These are phyloP conservation scores for Nicotiana sylvestris DNA, from an alignment of 257 asterid species.

Conservation along the genomic window DNA sequence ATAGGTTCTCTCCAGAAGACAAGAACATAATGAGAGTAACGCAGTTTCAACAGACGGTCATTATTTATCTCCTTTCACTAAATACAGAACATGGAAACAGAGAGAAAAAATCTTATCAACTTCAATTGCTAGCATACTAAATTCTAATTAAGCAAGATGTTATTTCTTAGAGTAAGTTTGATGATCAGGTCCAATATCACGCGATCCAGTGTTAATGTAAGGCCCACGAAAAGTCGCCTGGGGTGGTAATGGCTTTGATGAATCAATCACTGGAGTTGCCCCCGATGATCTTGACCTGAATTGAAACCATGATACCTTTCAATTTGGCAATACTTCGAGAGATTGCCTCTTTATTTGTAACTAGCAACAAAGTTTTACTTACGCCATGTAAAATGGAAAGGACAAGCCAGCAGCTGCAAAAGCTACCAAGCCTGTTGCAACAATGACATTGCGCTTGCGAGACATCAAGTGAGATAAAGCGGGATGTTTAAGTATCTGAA, in stretches of 20 bases:
- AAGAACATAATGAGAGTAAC: neutral
- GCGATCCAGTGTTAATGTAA: conserved; percentile 88
- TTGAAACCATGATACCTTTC: neutral
- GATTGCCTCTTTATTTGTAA: neutral
- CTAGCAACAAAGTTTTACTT: conserved; percentile 26
- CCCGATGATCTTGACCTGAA: conserved; percentile 66
- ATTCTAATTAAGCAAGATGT: conserved; percentile 2
- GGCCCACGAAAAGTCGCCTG: conserved; percentile 98
- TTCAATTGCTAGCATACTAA: neutral
- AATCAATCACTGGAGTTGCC: conserved; percentile 68
- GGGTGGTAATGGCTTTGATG: conserved; percentile 91
- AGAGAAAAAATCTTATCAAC: neutral
- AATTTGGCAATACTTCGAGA: conserved; percentile 3
- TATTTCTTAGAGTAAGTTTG: conserved; percentile 62
- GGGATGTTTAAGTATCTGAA: conserved; percentile 31
- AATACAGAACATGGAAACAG: neutral
- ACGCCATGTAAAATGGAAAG: conserved; percentile 98
- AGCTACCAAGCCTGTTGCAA: conserved; percentile 71
- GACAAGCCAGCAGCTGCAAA: conserved; percentile 87
- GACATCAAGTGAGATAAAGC: conserved; percentile 48
- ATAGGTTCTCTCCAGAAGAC: too few species aligned
- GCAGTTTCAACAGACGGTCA: neutral
- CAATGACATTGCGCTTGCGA: conserved; percentile 60
- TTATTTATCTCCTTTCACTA: neutral
- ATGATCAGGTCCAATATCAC: conserved; percentile 85